Percentiles rank a stretch among this genome's conserved stretches.
These are phyloP conservation scores for Suillus luteus DNA, from an alignment of 768 basidiomycete species.

Conservation along the genomic window DNA sequence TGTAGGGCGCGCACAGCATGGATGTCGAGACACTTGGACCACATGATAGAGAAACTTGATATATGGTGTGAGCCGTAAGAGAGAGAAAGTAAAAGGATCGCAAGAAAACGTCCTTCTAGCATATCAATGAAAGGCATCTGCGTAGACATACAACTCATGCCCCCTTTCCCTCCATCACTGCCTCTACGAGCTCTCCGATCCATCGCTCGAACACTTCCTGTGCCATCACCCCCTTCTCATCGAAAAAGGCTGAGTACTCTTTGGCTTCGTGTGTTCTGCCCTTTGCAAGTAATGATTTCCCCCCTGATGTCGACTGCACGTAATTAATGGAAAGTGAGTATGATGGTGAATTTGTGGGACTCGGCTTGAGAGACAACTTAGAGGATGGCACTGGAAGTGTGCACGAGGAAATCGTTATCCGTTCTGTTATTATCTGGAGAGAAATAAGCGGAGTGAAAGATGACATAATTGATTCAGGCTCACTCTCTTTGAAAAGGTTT, in stretches of 20 bases:
- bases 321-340: conserved; percentile 72
- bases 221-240: conserved; percentile 77
- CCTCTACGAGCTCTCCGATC: conserved; percentile 74
- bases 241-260: conserved; percentile 76
- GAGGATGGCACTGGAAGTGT: conserved; percentile 53
- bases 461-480: conserved; percentile 26
- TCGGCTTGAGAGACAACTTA: conserved; percentile 15
- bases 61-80: neutral
- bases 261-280: conserved; percentile 59
- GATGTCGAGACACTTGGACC: too few relatives aligned
- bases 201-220: conserved; percentile 75
- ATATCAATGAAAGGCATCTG: neutral
- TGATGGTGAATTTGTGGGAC: conserved; percentile 53
- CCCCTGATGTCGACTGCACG: conserved; percentile 78
- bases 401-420: conserved; percentile 74
- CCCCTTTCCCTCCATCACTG: conserved; percentile 69
- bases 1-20: too few relatives aligned
- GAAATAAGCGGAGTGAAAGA: conserved; percentile 10
- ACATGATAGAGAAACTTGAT: too few relatives aligned
- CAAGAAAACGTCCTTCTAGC: neutral
- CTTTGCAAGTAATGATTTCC: conserved; percentile 81
- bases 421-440: conserved; percentile 84
- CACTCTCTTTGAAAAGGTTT: conserved; percentile 86
- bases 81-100: neutral
- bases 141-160: conserved; percentile 29